Conservation (phyloP, 148 eudicot genomes). For the Rhododendron molle region DNA sequence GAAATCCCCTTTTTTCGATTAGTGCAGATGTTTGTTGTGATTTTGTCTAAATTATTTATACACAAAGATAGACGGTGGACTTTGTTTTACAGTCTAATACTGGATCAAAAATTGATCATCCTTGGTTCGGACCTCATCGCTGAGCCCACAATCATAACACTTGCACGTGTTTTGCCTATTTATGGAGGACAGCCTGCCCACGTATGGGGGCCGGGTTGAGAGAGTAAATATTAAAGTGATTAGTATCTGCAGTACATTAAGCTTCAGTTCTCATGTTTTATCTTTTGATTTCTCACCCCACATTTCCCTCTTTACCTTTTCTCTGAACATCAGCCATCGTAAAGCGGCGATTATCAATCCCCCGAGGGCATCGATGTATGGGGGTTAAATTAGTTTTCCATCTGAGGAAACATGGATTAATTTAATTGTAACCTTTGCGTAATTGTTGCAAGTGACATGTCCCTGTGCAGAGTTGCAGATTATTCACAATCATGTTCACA, state of each 20-base stretch:
- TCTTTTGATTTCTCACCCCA: background rate
- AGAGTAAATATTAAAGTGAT: background rate
- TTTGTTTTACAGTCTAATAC: background rate
- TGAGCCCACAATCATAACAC: background rate
- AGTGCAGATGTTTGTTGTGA: background rate
- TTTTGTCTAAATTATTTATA: background rate
- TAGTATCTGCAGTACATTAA: background rate
- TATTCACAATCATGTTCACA: background rate
- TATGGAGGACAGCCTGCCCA: background rate
- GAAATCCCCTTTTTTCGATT: background rate
- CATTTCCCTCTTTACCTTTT: background rate
- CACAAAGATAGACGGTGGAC: background rate
- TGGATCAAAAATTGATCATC: background rate
- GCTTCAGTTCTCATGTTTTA: background rate
- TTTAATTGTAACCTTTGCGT: background rate
- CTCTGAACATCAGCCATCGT: background rate
- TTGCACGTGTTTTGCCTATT: background rate
- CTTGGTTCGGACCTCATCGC: background rate
- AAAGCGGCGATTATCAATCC: background rate
- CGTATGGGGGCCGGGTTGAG: background rate
- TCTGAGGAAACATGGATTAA: background rate
- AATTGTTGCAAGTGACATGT: background rate
- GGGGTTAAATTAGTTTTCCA: background rate
- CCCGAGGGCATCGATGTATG: background rate
- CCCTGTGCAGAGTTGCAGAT: background rate